Evolutionary conservation across 1,284 basidiomycete species (phyloP), one percentile per base, ranked within the genome.

Genomic region (Cryptococcus hybrid): DNA sequence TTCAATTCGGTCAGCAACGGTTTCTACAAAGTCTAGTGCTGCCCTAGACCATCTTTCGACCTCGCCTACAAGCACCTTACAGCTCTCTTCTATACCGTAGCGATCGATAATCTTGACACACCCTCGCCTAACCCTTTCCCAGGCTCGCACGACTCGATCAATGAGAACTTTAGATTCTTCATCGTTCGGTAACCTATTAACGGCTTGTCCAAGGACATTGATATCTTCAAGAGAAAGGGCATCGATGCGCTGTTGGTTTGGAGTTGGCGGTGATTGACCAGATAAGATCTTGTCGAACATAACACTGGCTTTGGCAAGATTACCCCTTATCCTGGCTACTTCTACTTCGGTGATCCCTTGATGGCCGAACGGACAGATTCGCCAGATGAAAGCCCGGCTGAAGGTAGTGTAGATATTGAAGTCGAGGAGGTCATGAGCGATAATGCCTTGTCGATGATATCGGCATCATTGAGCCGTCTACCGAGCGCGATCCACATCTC

Each of bases 401-500:
- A 51, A 37, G 7, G 47, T 12, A 50, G 43, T 12, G 37, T n/a
- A 12, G 48, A 45, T 38, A 58, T 54, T 5, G 51, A 52, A 11
- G 50, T 49, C 2, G 55, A 46, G 3, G 47, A 12, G 7, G 56
- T 59, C 48, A 63, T 60, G 18, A 63, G 51, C 2, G 63, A 54
- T 24, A 71, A 59, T 1, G 69, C 70, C 45, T 59, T 59, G 48
- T 73, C 70, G 55, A 75, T 68, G 9, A 68, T 63, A 6, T 24
- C 39, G 0, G 63, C 57, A 47, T 75, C 70, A 7, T 60, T 66
- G 11, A 74, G 64, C 71, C 65, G 67, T 47, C 73, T 63, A 0
- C 69, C 73, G 1, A 78, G 42, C 11, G 65, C 67, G 7, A 73
- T 62, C 77, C 76, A 78, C 24, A 75, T 52, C 42, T 79, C 73